These are phyloP conservation scores for Talaromyces sp. DNA, from an alignment of 2,329 filamentous ascomycete species.

Conservation along the genomic window DNA sequence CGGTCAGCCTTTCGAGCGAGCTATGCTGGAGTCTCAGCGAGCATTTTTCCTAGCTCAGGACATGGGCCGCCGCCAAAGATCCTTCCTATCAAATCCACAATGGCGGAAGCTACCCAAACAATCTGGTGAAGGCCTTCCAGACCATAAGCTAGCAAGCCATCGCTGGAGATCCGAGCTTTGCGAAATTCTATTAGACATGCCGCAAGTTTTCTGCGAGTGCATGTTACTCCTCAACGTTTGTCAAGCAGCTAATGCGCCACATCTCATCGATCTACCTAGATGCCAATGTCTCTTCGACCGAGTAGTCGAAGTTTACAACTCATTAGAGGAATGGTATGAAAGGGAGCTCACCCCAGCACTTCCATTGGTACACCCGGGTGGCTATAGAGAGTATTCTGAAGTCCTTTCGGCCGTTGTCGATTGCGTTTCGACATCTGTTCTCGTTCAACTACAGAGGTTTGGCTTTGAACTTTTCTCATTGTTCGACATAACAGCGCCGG, in stretches of 20 bases:
- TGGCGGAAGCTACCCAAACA: slow-evolving; percentile 9
- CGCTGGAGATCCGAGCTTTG: slow-evolving; percentile 13
- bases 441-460: slow-evolving; percentile 8
- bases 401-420: slow-evolving; percentile 10
- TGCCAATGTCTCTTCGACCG: neutral
- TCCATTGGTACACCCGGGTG: neutral
- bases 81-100: slow-evolving; percentile 11
- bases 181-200: slow-evolving; percentile 13
- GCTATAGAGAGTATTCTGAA: slow-evolving; percentile 1
- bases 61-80: slow-evolving; percentile 6
- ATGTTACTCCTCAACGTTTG: neutral
- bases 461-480: slow-evolving; percentile 5
- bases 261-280: too few species aligned
- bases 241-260: too few species aligned
- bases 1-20: slow-evolving; percentile 10
- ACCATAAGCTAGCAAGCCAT: slow-evolving; percentile 6
- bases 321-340: slow-evolving; percentile 1
- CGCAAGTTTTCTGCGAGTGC: slow-evolving; percentile 9
- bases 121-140: neutral
- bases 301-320: neutral
- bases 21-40: slow-evolving; percentile 16
- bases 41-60: slow-evolving; percentile 15
- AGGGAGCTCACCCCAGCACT: slow-evolving; percentile 5
- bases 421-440: slow-evolving; percentile 12
- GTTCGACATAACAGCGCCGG: neutral